Evolutionary conservation across 345 rosid genomes (phyloP), one percentile per base, ranked within the genome.

Genomic region (Ailanthus altissimus): DNA sequence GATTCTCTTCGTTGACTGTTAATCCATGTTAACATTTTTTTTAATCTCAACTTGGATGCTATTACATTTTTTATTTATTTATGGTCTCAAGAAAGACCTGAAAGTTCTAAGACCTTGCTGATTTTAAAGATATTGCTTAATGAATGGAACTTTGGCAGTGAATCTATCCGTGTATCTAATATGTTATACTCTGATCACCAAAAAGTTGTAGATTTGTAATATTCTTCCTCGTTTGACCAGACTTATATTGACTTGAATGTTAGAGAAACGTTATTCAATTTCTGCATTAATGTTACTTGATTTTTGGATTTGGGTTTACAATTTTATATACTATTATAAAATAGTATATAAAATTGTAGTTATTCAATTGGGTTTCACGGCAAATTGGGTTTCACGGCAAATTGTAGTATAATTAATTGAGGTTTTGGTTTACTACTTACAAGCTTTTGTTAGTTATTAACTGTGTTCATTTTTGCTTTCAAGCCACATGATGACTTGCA

Each of bases 1-100:
- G 79, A 75, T 71, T 86, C 81, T 78, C 43, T 20, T 67, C 28
- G 18, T 70, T 75, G 79, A 68, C 76, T n/a, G 13, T 20, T 10
- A 25, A 20, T 68, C 67, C 58, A 43, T 23, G 73, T 62, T 18
- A 45, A 20, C n/a, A 5, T 36, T 57, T 32, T n/a, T 56, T 57
- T 21, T 8, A 16, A 5, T 28, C 20, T 65, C 54, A 49, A 36
- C 6, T 56, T 20, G 38, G 8, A 60, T 8, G 60, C 26, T 11
- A 10, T 8, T 38, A 54, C n/a, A 32, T 32, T 71, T 21, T 70
- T 36, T n/a, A 71, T 36, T 23, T 74, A 10, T 75, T 43, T 49
- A 67, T 76, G 7, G 36, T 11, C 7, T 59, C 38, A 13, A 56
- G 66, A 6, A 6, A 68, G 49, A 59, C 75, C 9, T 20, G 40